Base-by-base conservation (phyloP, 768 basidiomycete species). In the Cyathus striatus region DNA sequence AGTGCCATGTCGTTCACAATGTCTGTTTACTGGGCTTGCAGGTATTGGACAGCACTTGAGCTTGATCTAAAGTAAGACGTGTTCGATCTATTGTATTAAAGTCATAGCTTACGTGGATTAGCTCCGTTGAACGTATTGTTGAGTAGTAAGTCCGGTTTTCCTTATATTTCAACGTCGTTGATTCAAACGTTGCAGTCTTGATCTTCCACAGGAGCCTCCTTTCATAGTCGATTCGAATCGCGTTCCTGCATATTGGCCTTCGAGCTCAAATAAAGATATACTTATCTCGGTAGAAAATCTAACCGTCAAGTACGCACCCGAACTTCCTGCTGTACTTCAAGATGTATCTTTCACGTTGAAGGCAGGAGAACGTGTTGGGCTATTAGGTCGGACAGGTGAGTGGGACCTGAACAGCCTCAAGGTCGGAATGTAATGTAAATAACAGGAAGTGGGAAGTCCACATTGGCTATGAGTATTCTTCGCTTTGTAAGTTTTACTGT, bases 231-330 rank as follows among this genome's bases (percentile, higher is more conserved):
- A 90, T 50, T 73, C 75, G 0, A 76, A 75, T 43, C 78, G 88
- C 5, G 83, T 83, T 1, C 93, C 93, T 1, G 93, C 92, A 0
- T 93, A 93, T 55, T 96, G 93, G 93, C 93, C 93, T 0, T 90
- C 90, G 0, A 80, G 73, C 45, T 69, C 81, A 14, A 75, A 71
- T 38, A 65, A 74, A 6, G 68, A 80, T 22, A 56, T 70, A 3
- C 66, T 94, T 20, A 54, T 96, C 23, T 61, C 63, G 1, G 86
- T 89, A 0, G 82, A 92, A 50, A 76, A 92, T 48, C 65, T 95
- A 21, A 79, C 78, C 14, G 66, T 94, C 58, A 88, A 82, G 61
- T 94, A 94, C 59, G 79, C 88, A 0, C 83, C 88, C 0, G 90
- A 93, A 41, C 71, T 94, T 9, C 90, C 91, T 0, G 68, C 85